phyloP scores from a whole-genome alignment of 352 stramenopile species.

The Peronospora belbahrii region DNA sequence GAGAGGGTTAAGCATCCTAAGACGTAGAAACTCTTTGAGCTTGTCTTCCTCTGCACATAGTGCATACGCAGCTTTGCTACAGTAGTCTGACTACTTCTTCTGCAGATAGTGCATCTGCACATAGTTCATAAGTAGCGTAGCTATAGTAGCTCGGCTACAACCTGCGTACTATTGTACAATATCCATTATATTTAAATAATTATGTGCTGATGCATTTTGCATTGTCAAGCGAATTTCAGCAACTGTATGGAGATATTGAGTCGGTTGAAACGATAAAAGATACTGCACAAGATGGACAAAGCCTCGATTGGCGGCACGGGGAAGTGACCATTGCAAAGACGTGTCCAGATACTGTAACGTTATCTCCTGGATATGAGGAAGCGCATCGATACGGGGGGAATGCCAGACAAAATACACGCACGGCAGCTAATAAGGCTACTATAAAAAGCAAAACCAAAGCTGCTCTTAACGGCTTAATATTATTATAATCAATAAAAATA shows the following conservation, averaged over 20 bases:
- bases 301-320: slow-evolving; percentile 5
- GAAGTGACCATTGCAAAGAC: slow-evolving; percentile 16
- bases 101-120: no score
- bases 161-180: slow-evolving; percentile 5
- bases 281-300: slow-evolving; percentile 15
- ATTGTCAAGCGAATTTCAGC: slow-evolving; percentile 17
- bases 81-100: no score
- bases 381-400: slow-evolving; percentile 8
- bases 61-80: no score
- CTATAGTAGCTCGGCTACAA: no score
- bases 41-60: no score
- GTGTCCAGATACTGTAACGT: slow-evolving; percentile 17
- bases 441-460: no score
- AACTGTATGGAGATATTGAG: slow-evolving; percentile 1
- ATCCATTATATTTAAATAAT: slow-evolving; percentile 14
- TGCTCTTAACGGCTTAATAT: no score
- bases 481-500: no score
- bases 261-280: background rate
- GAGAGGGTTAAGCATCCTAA: no score
- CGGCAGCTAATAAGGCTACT: slow-evolving; percentile 1
- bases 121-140: no score
- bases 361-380: slow-evolving; percentile 10
- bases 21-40: no score
- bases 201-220: slow-evolving; percentile 9
- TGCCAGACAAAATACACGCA: slow-evolving; percentile 9